A percentile compares a stretch with the other conserved stretches of the same genome.
phyloP scores from a whole-genome alignment of 108 stramenopile species.

The Nannochloropsis oceanica region DNA sequence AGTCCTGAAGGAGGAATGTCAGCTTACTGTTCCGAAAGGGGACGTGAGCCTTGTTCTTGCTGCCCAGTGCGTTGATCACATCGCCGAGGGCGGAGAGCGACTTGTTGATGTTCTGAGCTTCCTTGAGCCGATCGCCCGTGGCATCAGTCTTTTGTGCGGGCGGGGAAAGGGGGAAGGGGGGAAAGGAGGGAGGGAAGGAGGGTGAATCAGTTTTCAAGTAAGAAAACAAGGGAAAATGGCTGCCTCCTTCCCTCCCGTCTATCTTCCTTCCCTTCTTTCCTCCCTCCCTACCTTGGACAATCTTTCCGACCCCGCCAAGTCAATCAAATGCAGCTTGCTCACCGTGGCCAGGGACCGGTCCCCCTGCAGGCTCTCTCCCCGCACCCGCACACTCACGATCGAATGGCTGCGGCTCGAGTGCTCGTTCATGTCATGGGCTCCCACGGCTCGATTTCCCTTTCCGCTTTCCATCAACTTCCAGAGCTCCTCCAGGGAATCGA shows the following conservation, averaged over 20 bases:
- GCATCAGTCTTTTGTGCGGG: slow-evolving; percentile 41
- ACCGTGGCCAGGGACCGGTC: not conserved
- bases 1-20: slow-evolving; percentile 47
- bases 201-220: too few relatives aligned
- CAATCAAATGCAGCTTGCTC: slow-evolving; percentile 64
- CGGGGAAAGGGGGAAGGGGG: slow-evolving; percentile 7
- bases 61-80: slow-evolving; percentile 42
- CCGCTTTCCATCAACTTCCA: slow-evolving; percentile 20
- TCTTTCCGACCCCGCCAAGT: slow-evolving; percentile 95
- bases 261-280: too few relatives aligned
- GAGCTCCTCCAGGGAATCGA: slow-evolving; percentile 18
- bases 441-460: slow-evolving; percentile 35
- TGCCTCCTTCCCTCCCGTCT: not conserved
- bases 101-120: slow-evolving; percentile 48
- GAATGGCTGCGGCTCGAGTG: slow-evolving; percentile 36
- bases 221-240: not conserved
- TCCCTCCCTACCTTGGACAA: slow-evolving; percentile 51
- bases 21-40: slow-evolving; percentile 50
- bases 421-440: slow-evolving; percentile 48
- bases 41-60: slow-evolving; percentile 24
- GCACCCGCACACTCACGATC: slow-evolving; percentile 23
- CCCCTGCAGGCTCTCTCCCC: not conserved
- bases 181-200: too few relatives aligned
- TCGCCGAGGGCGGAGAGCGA: slow-evolving; percentile 45
- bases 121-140: slow-evolving; percentile 44